Base-by-base conservation (phyloP, 2,329 filamentous ascomycete species). In the Graphilbum fragrans region DNA sequence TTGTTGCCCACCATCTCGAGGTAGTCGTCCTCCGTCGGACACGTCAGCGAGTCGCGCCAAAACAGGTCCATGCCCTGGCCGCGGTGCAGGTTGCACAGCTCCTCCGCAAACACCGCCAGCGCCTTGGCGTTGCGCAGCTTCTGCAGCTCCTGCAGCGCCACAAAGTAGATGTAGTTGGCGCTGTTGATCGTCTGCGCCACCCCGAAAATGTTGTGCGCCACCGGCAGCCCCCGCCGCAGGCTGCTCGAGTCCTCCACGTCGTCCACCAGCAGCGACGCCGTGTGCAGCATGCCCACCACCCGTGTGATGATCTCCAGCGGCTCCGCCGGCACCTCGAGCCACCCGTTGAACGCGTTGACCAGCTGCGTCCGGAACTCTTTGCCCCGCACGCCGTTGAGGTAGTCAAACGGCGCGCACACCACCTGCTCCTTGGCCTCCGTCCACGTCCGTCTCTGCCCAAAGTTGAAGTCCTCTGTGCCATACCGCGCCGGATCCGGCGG, bases 1-100 rank as follows among this genome's bases (percentile, higher is more conserved):
- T 94, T 94, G 64, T 93, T 88, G 52, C 77, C 77, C 11, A 94
- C 86, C 86, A 94, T 93, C 58, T 93, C 83, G n/a, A 93, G 72
- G 62, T 94, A 94, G 62, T 93, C 86, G 50, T 87, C 83, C 61
- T 92, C 86, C 38, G 75, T 83, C 14, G 86, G 86, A 59, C 84
- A 90, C 18, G 81, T 88, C 45, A 92, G 66, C 21, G 80, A 86
- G 61, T 92, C 85, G 43, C 85, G 74, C 86, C 87, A 94, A 65
- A 84, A 92, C 31, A 94, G 71, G 52, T 94, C 87, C 82, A 93
- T 88, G 49, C 86, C 86, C 61, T 94, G 86, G 18, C 86, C 86
- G 23, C 85, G 70, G 60, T 94, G 86, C 38, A 94, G 74, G 57
- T 92, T 87, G 47, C 88, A 63, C 25, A 94, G 70, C 64, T 93